Base-by-base conservation (phyloP, 768 basidiomycete genomes). In the Rubroboletus pulcherrimus region DNA sequence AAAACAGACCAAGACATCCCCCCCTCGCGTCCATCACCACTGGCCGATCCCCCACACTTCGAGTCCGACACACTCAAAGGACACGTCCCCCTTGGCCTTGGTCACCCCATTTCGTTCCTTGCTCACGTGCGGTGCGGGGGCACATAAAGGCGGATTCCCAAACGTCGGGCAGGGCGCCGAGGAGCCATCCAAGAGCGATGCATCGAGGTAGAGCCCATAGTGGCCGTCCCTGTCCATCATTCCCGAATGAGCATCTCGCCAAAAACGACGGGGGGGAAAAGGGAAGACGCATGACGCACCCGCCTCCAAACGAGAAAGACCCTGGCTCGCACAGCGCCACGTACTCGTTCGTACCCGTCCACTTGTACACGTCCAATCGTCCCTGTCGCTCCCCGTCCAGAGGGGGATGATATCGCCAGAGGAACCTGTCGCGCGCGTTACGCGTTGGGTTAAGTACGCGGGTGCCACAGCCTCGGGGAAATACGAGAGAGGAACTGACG, bases 281-380 rank as follows among this genome's bases (percentile, higher is more conserved):
- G 30, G 17, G n/a, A 7, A 31, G 12, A 44, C 4, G 15, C 2
- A 35, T 1, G 26, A 79, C 89, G 54, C 58, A 93, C 93, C 95
- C 95, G 62, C 95, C 95, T 12, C 94, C 95, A 65, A 96, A 92
- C 1, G 91, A 92, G 56, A 97, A 77, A 61, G 81, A 92, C 15
- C 80, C 82, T 0, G 81, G 73, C 63, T 95, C 91, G 71, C 92
- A 94, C 7, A 96, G 77, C 21, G 91, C 85, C 39, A 97, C 87
- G 64, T 98, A 98, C 51, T 87, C 86, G 67, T 98, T 99, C 68
- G 74, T 83, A 4, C 93, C 93, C 0, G 94, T 95, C 85, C 90
- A 90, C 47, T 79, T 83, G 75, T 81, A 94, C 30, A 91, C 79
- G 29, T 82, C 75, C 40, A 93, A 64, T 5, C 68, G 70, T 5